Evolutionary conservation across 306 rosid genomes (phyloP).

Genomic region (Vigna radiata): DNA sequence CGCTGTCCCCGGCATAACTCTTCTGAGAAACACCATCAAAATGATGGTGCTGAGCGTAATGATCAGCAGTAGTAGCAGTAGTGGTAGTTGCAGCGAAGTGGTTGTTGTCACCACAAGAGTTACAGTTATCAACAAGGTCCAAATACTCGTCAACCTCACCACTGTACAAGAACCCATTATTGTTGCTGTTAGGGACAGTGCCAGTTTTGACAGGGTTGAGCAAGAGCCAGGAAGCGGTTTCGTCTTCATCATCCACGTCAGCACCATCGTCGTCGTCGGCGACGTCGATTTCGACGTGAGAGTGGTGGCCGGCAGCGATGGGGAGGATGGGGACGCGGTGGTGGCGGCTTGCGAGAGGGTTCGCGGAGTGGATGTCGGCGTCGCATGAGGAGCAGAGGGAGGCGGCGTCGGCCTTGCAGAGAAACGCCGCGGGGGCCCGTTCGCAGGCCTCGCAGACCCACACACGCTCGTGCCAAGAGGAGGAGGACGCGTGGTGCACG

Average conservation of each 20-base stretch:
- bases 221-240: slow-evolving; percentile 90
- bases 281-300: background rate
- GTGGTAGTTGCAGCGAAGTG: slow-evolving; percentile 4
- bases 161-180: slow-evolving; percentile 60
- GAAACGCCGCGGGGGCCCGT: slow-evolving; percentile 77
- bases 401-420: slow-evolving; percentile 92
- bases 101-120: slow-evolving; percentile 50
- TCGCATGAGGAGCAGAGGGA: slow-evolving; percentile 88
- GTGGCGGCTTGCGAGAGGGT: slow-evolving; percentile 93
- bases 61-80: slow-evolving; percentile 25
- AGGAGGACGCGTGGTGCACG: slow-evolving; percentile 53
- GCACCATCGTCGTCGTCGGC: slow-evolving; percentile 53
- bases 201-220: slow-evolving; percentile 62
- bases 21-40: slow-evolving; percentile 47
- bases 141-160: slow-evolving; percentile 90
- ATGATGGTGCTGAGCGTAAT: slow-evolving; percentile 44
- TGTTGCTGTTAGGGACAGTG: slow-evolving; percentile 12
- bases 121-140: slow-evolving; percentile 78
- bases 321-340: slow-evolving; percentile 83
- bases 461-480: slow-evolving; percentile 81
- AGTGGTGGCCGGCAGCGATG: slow-evolving; percentile 53
- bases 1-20: slow-evolving; percentile 68
- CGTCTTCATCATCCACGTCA: slow-evolving; percentile 70
- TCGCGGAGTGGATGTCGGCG: slow-evolving; percentile 89
- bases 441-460: slow-evolving; percentile 93